Base-by-base conservation (phyloP, 1,139 yeast genomes). In the Candida sanyaensis region DNA sequence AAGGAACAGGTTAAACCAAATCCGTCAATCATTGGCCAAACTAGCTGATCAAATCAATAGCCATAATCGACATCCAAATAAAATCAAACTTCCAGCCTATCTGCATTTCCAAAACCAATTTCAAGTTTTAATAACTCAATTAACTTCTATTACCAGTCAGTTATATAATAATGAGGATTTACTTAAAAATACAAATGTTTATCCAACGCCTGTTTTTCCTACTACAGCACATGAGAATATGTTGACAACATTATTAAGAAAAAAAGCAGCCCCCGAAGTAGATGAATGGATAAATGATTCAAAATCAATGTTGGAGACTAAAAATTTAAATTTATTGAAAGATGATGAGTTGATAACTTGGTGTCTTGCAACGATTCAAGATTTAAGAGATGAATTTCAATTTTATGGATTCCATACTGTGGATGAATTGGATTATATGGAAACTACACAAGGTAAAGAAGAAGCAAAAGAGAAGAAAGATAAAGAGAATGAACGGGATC, bases 211-310 rank as follows among this genome's bases (percentile, higher is more conserved):
- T 0, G 77, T 77, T 27, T 93, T 92, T 62, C 97, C 97, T 3
- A 82, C 96, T 0, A 79, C 89, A 1, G 87, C 88, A 39, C 93
- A 89, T 53, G 92, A 88, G 60, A 89, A 89, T 1, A 72, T 92
- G 43, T 71, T 92, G 47, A 87, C 96, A 0, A 90, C 97, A 0
- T 71, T 93, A 53, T 68, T 93, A 51, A 77, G 98, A 49, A 93
- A 91, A 64, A 92, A 92, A 63, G 85, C 88, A 43, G 71, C 88
- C 11, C 98, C 98, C 0, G 97, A 91, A 56, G 96, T 92, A 1
- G 90, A 85, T 48, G 88, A 83, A 42, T 91, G 97, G 98, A 80
- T 90, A 12, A 76, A 77, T 13, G 73, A 74, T 17, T 91, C 93
- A 60, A 59, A 41, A 53, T 62, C 13, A 59, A 60, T 29, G n/a